Evolutionary conservation across 345 rosid genomes (phyloP).

Genomic region (Citrus unshiu): DNA sequence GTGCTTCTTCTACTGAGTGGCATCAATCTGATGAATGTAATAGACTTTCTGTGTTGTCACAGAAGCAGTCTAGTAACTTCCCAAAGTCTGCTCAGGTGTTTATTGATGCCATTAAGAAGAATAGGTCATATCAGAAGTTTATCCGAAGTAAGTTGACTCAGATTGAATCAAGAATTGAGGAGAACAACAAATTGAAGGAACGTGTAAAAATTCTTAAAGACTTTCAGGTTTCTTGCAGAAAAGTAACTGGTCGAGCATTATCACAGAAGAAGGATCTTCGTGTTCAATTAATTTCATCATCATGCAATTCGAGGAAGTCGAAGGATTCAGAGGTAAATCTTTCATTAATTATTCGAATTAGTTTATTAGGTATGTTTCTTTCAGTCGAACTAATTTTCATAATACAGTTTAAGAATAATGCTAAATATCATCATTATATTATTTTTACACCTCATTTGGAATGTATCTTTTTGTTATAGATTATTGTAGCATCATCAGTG

Average conservation of each 20-base stretch:
- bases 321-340: conserved; percentile 56
- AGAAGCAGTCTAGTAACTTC: conserved; percentile 38
- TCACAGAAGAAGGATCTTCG: conserved; percentile 75
- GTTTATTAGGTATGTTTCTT: neutral
- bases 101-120: conserved; percentile 74
- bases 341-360: neutral
- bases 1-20: conserved; percentile 18
- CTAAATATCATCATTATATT: neutral
- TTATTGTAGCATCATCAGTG: neutral
- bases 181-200: conserved; percentile 68
- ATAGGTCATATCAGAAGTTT: conserved; percentile 77
- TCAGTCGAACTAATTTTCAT: neutral
- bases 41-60: conserved; percentile 26
- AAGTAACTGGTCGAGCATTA: conserved; percentile 54
- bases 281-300: conserved; percentile 62
- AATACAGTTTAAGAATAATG: neutral
- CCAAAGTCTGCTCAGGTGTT: conserved; percentile 68
- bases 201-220: conserved; percentile 67
- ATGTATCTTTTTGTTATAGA: neutral
- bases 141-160: conserved; percentile 57
- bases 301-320: conserved; percentile 28
- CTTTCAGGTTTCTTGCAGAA: conserved; percentile 71
- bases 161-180: conserved; percentile 78
- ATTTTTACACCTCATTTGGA: neutral
- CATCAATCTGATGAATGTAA: conserved; percentile 26